These are phyloP conservation scores for Acrocalymma vagum DNA, from an alignment of 2,329 filamentous ascomycete species.

Conservation along the genomic window DNA sequence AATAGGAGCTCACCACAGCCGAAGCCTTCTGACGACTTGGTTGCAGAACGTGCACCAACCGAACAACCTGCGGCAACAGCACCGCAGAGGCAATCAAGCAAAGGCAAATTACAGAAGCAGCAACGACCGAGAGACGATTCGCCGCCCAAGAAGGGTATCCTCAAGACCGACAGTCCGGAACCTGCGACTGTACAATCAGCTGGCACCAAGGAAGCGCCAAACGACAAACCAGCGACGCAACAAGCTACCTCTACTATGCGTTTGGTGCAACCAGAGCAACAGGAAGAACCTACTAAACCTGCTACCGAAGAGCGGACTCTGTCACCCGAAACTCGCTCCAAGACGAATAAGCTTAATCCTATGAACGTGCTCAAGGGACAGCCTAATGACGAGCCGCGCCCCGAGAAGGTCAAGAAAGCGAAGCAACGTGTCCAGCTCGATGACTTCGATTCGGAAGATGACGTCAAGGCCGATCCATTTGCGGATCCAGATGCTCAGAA, in stretches of 20 bases:
- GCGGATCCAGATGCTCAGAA: conserved; percentile 47
- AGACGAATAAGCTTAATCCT: conserved; percentile 32
- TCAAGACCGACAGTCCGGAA: conserved; percentile 42
- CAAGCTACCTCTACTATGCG: conserved; percentile 42
- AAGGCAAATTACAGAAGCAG: conserved; percentile 49
- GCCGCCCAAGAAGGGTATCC: conserved; percentile 41
- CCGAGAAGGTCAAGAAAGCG: conserved; percentile 66
- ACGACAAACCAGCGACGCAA: conserved; percentile 24
- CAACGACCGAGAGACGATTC: conserved; percentile 40
- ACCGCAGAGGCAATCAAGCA: conserved; percentile 44
- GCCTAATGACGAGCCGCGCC: conserved; percentile 59
- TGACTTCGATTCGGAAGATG: conserved; percentile 69
- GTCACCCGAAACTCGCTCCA: conserved; percentile 27
- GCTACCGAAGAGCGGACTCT: conserved; percentile 27
- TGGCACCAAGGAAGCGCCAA: conserved; percentile 18
- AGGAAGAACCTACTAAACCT: conserved; percentile 9
- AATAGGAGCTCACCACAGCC: conserved; percentile 44
- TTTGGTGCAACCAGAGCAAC: conserved; percentile 40
- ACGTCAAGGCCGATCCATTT: conserved; percentile 57
- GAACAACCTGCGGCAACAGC: conserved; percentile 32
- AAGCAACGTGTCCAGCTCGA: conserved; percentile 73
- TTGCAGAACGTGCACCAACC: conserved; percentile 33
- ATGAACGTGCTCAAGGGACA: conserved; percentile 47
- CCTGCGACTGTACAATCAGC: conserved; percentile 23
- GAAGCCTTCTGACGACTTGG: conserved; percentile 39